Base-by-base conservation (phyloP, 495 filamentous ascomycete species). In the Annulohypoxylon nitens region DNA sequence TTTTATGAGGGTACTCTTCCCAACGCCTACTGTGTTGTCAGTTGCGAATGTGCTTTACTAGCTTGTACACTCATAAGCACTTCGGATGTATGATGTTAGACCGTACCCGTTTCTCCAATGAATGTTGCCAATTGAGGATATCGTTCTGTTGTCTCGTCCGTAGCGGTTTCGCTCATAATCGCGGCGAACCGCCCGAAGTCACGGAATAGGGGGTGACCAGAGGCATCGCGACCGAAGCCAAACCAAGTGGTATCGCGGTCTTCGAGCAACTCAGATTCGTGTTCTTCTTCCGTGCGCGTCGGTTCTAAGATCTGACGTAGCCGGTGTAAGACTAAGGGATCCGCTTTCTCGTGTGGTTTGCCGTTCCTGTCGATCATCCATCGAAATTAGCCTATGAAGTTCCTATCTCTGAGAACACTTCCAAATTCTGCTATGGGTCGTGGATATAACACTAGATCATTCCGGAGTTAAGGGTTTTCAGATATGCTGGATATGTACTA, bases 1-100 rank as follows among this genome's bases (percentile, higher is more conserved):
- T 69, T 86, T 86, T 69, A 90, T 83, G 14, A 90, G 67, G 4
- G 88, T 87, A 62, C 87, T 89, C 60, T 90, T 89, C 1, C 88
- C 88, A 26, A 84, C 88, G 34, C 87, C 88, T 80, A 51, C 20
- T 20, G 4, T 11, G 2, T 36, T 20, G 45, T 61, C 10, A 64
- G 70, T 68, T 50, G 71, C 71, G 77, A 59, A 74, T 3, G 12
- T 43, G 36, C n/a, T 76, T 71, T 43, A 80, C 65, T 39, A 79
- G 74, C 30, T 1, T 30, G 11, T 39, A 79, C 75, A 11, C 76
- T 26, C 76, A 62, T 57, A 68, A 64, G 20, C 76, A 76, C 51
- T 77, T 75, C 51, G 70, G 50, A n/a, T 69, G 26, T 36, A 57
- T 61, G 33, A 45, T 14, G 59, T 33, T 36, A 16, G 12, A 23